A percentile compares a stretch with the other conserved stretches of the same genome.
Evolutionary conservation across 2,329 filamentous ascomycete species (phyloP).

Genomic region (Colletotrichum sp.): DNA sequence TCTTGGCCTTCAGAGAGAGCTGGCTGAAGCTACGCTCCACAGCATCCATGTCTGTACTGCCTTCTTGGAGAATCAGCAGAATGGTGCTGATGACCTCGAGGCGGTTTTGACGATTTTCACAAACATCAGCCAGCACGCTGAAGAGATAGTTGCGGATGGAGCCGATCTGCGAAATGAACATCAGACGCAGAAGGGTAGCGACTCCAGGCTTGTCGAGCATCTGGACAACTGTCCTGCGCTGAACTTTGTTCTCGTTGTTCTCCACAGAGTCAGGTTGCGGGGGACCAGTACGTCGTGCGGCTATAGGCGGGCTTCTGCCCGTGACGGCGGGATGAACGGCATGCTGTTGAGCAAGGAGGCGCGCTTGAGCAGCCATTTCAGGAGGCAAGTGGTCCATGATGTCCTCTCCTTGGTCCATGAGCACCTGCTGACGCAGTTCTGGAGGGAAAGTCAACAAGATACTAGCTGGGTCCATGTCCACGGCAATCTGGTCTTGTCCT

Average conservation of each 20-base stretch:
- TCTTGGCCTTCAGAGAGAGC: constrained; percentile 88
- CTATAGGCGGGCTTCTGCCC: constrained; percentile 33
- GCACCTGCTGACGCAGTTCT: constrained; percentile 80
- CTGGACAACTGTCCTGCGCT: constrained; percentile 85
- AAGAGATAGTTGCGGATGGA: constrained; percentile 86
- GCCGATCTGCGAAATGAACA: constrained; percentile 95
- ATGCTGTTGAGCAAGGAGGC: constrained; percentile 40
- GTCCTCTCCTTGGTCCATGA: constrained; percentile 91
- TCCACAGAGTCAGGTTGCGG: constrained; percentile 38
- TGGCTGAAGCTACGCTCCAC: constrained; percentile 96
- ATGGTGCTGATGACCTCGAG: constrained; percentile 93
- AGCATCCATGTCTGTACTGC: constrained; percentile 89
- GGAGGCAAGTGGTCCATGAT: constrained; percentile 84
- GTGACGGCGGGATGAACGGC: constrained; percentile 33
- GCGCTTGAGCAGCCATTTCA: constrained; percentile 85
- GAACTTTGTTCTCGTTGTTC: constrained; percentile 64
- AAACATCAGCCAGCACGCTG: constrained; percentile 87
- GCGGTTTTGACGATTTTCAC: constrained; percentile 94
- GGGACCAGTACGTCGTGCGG: constrained; percentile 18
- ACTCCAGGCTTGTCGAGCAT: constrained; percentile 97
- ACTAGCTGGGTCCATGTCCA: constrained; percentile 91
- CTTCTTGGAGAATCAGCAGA: constrained; percentile 93
- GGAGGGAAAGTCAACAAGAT: constrained; percentile 92
- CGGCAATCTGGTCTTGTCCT: constrained; percentile 52
- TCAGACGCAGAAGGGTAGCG: constrained; percentile 93